Evolutionary conservation across 441 rosid genomes (phyloP), one percentile per base, ranked within the genome.

Genomic region (Populus hybrid): DNA sequence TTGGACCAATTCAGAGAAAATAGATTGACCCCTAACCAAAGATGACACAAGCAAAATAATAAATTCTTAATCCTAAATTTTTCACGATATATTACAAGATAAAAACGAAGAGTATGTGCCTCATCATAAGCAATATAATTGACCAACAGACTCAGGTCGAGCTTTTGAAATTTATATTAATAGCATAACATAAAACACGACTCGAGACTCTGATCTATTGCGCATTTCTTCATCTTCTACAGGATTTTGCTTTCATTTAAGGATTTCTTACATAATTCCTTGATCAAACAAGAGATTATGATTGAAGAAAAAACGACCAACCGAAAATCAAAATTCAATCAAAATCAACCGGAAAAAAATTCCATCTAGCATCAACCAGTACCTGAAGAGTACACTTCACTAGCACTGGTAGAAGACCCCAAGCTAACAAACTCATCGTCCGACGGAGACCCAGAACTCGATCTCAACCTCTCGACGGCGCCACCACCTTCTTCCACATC

Each of bases 351-450:
- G 32, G 8, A 24, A 38, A 59, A 30, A 2, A 24, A 24, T 7
- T 35, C 10, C 23, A 32, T 20, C 20, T 10, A 24, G 14, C 18
- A 57, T 54, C 38, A 23, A 57, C 6, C 3, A 18, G 7, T 78
- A 88, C 92, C 95, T 73, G 93, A 90, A 81, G 97, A 90, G 84
- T 90, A 89, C 66, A 80, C 85, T n/a, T 85, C 97, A 81, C 86
- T 90, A 65, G 91, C 97, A 79, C 85, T 90, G 64, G 93, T 83
- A 78, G 99, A 91, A 46, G 99, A 93, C 38, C 82, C 88, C 91
- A 93, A 86, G 92, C 99, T 95, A 40, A 95, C 87, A 71, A 95
- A 95, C 83, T 92, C 96, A 73, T 93, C 96, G 59, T 83, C 85
- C 5, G 92, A 88, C 66, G 83, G 73, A 69, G 89, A 84, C 81